Evolutionary conservation across 2,329 filamentous ascomycete species (phyloP).

Genomic region (Monosporascus sp.): DNA sequence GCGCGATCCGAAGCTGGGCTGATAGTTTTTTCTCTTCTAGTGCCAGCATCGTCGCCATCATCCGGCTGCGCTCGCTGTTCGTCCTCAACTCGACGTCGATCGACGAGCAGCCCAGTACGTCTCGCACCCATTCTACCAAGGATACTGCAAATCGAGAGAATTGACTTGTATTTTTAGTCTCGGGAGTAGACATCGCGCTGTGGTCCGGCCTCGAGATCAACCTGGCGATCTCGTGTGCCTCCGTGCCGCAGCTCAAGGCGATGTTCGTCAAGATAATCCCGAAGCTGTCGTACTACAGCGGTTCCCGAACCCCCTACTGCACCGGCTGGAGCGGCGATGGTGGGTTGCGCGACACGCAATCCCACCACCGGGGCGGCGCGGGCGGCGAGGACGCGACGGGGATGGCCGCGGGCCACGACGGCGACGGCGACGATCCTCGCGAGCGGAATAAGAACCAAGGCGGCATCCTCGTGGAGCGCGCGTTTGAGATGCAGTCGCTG

Average conservation of each 20-base stretch:
- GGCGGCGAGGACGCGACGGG: neutral
- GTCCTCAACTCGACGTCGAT: constrained; percentile 8
- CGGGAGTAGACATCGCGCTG: constrained; percentile 8
- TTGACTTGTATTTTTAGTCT: neutral
- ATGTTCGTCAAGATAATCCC: constrained; percentile 22
- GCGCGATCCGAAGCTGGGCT: neutral
- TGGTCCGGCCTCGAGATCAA: constrained; percentile 31
- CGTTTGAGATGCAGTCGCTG: constrained; percentile 12
- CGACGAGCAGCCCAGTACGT: constrained; percentile 6
- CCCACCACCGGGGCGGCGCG: neutral
- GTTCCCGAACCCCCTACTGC: constrained; percentile 4
- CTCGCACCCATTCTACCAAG: neutral
- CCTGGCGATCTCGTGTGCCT: constrained; percentile 30
- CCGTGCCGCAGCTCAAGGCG: constrained; percentile 29
- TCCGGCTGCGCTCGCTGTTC: constrained; percentile 16
- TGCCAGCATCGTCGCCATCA: constrained; percentile 20
- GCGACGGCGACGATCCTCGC: neutral
- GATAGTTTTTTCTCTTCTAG: constrained; percentile 1
- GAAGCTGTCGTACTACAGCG: constrained; percentile 7
- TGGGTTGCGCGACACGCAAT: neutral
- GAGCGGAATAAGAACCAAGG: neutral
- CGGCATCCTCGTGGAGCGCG: constrained; percentile 11
- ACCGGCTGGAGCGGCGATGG: constrained; percentile 2
- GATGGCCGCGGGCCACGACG: neutral
- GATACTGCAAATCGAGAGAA: neutral